These are phyloP conservation scores for Juglanconis oblonga DNA, from an alignment of 2,329 filamentous ascomycete genomes.

Conservation along the genomic window DNA sequence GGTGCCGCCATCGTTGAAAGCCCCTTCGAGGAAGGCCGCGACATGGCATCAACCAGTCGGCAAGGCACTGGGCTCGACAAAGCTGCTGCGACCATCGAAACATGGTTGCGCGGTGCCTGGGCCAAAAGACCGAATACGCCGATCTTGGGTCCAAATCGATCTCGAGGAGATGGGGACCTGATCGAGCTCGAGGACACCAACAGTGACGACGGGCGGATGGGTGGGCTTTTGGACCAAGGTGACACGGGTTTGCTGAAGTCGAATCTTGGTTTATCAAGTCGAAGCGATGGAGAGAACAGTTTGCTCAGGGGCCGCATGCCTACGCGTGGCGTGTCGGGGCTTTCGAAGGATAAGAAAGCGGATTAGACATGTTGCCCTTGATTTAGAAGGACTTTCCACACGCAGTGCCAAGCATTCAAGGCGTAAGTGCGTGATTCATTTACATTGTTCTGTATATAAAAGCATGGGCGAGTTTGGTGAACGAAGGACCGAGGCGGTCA, in stretches of 20 bases:
- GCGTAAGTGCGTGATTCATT: constrained; percentile 16
- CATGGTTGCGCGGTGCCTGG: constrained; percentile 84
- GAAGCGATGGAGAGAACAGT: constrained; percentile 35
- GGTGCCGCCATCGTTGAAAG: constrained; percentile 47
- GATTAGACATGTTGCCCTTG: constrained; percentile 30
- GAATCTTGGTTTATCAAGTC: constrained; percentile 34
- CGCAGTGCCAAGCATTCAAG: constrained; percentile 9
- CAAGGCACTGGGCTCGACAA: constrained; percentile 67
- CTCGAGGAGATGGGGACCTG: constrained; percentile 53
- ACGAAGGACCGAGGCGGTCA: constrained; percentile 6
- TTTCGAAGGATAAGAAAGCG: constrained; percentile 43
- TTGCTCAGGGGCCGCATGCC: constrained; percentile 35
- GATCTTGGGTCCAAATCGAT: constrained; percentile 32
- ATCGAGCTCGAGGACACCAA: constrained; percentile 68
- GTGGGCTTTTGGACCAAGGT: constrained; percentile 8
- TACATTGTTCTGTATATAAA: constrained; percentile 18
- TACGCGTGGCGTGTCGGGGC: constrained; percentile 20
- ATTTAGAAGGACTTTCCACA: background rate
- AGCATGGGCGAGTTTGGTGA: constrained; percentile 1
- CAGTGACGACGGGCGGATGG: constrained; percentile 48
- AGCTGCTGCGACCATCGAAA: constrained; percentile 82
- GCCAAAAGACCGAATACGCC: constrained; percentile 57
- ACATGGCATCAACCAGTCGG: constrained; percentile 37
- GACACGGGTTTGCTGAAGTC: constrained; percentile 30
- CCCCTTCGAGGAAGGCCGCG: constrained; percentile 46